These are phyloP conservation scores for Suhomyces prunicola DNA, from an alignment of 805 yeast species.

Conservation along the genomic window DNA sequence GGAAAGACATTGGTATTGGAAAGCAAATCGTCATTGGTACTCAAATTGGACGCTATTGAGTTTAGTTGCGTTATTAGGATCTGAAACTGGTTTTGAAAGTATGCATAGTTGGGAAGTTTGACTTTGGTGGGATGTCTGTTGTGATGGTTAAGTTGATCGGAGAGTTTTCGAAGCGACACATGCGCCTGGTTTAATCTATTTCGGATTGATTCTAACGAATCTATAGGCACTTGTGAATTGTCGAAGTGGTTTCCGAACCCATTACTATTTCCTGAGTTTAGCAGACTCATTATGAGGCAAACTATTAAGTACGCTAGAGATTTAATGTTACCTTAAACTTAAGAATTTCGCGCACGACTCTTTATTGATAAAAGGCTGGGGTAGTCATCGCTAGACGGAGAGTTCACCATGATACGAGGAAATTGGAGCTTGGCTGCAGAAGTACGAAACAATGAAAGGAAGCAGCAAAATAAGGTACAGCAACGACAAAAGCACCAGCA, in stretches of 20 bases:
- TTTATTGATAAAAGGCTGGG: background rate
- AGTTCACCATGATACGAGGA: slow-evolving; percentile 20
- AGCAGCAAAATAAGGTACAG: slow-evolving; percentile 34
- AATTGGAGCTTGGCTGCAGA: slow-evolving; percentile 38
- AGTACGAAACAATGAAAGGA: slow-evolving; percentile 33
- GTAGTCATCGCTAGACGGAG: background rate
- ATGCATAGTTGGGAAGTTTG: slow-evolving; percentile 49
- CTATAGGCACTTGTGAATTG: slow-evolving; percentile 28
- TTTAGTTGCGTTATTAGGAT: slow-evolving; percentile 79
- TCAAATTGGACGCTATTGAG: slow-evolving; percentile 69
- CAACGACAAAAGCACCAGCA: slow-evolving; percentile 34
- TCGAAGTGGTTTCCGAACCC: background rate
- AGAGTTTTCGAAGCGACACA: slow-evolving; percentile 35
- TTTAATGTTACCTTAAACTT: background rate
- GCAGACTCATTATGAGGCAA: background rate
- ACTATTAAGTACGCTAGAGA: background rate
- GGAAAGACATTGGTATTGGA: slow-evolving; percentile 78
- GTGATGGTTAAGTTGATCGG: slow-evolving; percentile 36
- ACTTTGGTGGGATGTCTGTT: slow-evolving; percentile 35
- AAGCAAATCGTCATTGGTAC: slow-evolving; percentile 56
- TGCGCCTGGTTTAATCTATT: slow-evolving; percentile 42
- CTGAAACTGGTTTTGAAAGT: slow-evolving; percentile 79
- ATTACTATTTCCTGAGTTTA: background rate
- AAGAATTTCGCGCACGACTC: background rate
- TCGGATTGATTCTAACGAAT: slow-evolving; percentile 39